Evolutionary conservation across 2,329 filamentous ascomycete genomes (phyloP).

Genomic region (Akanthomyces lecanii): DNA sequence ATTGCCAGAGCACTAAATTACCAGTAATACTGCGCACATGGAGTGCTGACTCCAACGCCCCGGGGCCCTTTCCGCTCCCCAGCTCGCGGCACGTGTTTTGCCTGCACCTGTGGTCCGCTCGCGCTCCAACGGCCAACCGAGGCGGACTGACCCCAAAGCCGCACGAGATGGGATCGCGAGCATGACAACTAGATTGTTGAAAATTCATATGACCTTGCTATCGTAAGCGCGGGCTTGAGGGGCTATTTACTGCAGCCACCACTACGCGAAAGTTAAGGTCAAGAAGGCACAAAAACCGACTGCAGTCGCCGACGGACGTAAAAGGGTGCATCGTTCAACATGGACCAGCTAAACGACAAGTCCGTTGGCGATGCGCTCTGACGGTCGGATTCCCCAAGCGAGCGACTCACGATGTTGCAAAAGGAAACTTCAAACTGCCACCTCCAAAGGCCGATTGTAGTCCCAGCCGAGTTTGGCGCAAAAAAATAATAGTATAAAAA

Average conservation of each 20-base stretch:
- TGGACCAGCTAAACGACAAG: not conserved
- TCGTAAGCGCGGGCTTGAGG: not conserved
- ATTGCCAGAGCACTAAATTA: not conserved
- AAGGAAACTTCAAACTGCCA: not conserved
- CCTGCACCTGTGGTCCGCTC: not conserved
- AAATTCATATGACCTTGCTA: not conserved
- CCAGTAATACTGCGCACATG: not conserved
- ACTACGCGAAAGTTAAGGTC: not conserved
- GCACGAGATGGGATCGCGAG: not conserved
- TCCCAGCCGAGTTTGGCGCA: too few relatives aligned
- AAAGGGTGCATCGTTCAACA: not conserved
- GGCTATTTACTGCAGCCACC: not conserved
- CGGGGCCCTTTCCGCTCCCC: not conserved
- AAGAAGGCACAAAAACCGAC: not conserved
- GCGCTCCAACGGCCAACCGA: not conserved
- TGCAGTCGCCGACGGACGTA: not conserved
- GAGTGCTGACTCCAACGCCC: not conserved
- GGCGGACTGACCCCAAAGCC: not conserved
- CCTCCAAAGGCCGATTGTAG: too few relatives aligned
- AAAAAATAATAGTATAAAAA: not conserved
- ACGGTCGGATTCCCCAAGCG: not conserved
- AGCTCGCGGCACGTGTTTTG: slow-evolving; percentile 1
- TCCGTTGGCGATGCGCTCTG: not conserved
- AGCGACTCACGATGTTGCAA: not conserved
- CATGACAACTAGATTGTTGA: not conserved